These are phyloP conservation scores for Tieghemiomyces parasiticus DNA, from an alignment of 192 early-diverging fungal species.

Conservation along the genomic window DNA sequence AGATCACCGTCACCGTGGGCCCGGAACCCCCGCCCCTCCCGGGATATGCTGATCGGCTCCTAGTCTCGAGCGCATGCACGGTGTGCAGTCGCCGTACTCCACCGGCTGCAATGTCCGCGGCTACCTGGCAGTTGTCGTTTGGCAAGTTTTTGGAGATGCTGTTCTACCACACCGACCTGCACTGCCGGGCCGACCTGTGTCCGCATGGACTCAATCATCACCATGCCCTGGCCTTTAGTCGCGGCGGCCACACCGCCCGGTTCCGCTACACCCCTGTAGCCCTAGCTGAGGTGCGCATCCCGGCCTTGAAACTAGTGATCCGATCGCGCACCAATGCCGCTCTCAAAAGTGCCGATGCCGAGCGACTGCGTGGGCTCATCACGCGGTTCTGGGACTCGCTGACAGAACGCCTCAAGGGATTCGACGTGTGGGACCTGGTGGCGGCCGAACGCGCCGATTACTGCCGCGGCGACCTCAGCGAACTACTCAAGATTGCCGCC, in stretches of 20 bases:
- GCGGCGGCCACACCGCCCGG: constrained; percentile 56
- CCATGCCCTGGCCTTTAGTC: constrained; percentile 73
- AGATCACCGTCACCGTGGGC: constrained; percentile 58
- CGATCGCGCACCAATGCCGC: constrained; percentile 16
- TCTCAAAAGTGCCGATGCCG: constrained; percentile 64
- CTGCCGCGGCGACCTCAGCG: constrained; percentile 53
- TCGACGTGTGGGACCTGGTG: constrained; percentile 59
- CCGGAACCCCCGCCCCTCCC: constrained; percentile 39
- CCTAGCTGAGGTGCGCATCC: constrained; percentile 53
- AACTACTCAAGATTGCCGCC: constrained; percentile 50
- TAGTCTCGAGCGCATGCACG: constrained; percentile 85
- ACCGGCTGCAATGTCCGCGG: constrained; percentile 61
- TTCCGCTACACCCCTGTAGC: constrained; percentile 64
- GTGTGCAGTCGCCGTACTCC: constrained; percentile 57
- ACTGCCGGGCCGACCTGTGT: constrained; percentile 55
- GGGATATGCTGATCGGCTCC: constrained; percentile 55
- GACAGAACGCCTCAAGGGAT: constrained; percentile 58
- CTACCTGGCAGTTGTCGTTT: constrained; percentile 90
- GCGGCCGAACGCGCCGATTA: constrained; percentile 47
- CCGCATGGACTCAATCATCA: constrained; percentile 68
- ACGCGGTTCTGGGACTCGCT: constrained; percentile 80
- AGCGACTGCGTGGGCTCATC: constrained; percentile 47
- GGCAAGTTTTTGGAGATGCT: constrained; percentile 91
- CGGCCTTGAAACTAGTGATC: constrained; percentile 47
- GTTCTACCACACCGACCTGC: constrained; percentile 60